A percentile compares a stretch with the other conserved stretches of the same genome.
Evolutionary conservation across 768 basidiomycete genomes (phyloP).

Genomic region (Tricholoma saponaceum): DNA sequence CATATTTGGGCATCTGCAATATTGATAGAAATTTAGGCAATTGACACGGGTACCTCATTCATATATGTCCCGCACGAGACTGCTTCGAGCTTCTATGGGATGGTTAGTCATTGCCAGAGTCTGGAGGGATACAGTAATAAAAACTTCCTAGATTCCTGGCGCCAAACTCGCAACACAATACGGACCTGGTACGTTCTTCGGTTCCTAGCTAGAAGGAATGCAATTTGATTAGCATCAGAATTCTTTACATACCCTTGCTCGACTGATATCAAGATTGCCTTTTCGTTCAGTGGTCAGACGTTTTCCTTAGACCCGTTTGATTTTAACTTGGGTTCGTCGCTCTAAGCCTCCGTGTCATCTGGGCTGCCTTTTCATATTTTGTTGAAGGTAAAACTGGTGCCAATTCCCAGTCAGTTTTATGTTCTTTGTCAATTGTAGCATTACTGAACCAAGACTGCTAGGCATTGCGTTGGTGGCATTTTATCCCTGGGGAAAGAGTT

Average conservation of each 20-base stretch:
- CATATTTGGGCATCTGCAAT: neutral
- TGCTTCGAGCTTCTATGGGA: constrained; percentile 42
- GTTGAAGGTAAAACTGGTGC: constrained; percentile 16
- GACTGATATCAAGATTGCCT: constrained; percentile 1
- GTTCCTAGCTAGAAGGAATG: neutral
- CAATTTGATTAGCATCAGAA: constrained; percentile 20
- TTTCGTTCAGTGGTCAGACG: neutral
- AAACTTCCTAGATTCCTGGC: constrained; percentile 42
- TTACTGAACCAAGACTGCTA: constrained; percentile 13
- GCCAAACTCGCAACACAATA: constrained; percentile 36
- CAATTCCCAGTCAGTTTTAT: constrained; percentile 20
- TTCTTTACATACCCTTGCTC: constrained; percentile 58
- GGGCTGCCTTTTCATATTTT: neutral
- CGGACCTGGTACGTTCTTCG: constrained; percentile 31
- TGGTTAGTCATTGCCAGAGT: constrained; percentile 22
- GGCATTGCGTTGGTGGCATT: constrained; percentile 55
- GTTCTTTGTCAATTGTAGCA: neutral
- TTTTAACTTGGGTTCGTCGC: neutral
- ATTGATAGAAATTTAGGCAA: constrained; percentile 35
- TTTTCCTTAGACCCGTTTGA: neutral
- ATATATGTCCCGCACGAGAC: constrained; percentile 50
- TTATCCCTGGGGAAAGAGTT: constrained; percentile 41
- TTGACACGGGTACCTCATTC: constrained; percentile 67
- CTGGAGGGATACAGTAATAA: neutral
- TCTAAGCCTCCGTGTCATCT: neutral